Evolutionary conservation across 306 rosid species (phyloP).

Genomic region (Cercis canadensis): DNA sequence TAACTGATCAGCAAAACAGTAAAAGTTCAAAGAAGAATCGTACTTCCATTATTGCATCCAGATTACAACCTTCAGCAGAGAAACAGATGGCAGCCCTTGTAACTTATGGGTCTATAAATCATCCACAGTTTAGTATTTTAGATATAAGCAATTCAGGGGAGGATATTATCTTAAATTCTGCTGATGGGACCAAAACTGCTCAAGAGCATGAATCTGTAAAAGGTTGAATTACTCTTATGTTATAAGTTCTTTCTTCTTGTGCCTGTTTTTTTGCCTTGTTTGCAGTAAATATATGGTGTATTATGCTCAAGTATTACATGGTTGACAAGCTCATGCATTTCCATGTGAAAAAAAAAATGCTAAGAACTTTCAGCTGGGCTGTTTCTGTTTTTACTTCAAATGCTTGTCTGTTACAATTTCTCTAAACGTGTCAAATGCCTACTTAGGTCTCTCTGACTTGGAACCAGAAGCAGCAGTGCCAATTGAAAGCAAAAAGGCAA

Average conservation of each 20-base stretch:
- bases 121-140: slow-evolving; percentile 49
- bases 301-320: too few species aligned
- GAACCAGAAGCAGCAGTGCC: slow-evolving; percentile 30
- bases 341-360: slow-evolving; percentile 19
- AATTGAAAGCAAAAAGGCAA: slow-evolving; percentile 38
- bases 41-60: slow-evolving; percentile 47
- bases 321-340: slow-evolving; percentile 29
- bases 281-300: too few species aligned
- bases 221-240: slow-evolving; percentile 40
- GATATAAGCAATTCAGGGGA: slow-evolving; percentile 43
- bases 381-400: neutral
- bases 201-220: slow-evolving; percentile 38
- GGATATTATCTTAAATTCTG: slow-evolving; percentile 37
- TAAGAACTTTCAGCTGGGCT: neutral
- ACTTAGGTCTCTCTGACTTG: neutral
- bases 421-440: slow-evolving; percentile 26
- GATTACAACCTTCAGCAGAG: slow-evolving; percentile 45
- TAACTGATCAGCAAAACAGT: slow-evolving; percentile 39
- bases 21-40: slow-evolving; percentile 45
- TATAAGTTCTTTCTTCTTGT: neutral
- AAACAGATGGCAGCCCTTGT: slow-evolving; percentile 47
- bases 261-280: slow-evolving; percentile 14
- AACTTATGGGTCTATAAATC: slow-evolving; percentile 55
- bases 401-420: slow-evolving; percentile 24
- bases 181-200: slow-evolving; percentile 32